Conservation (phyloP, 2,329 filamentous ascomycete genomes). For the Teratosphaeria nubilosa region DNA sequence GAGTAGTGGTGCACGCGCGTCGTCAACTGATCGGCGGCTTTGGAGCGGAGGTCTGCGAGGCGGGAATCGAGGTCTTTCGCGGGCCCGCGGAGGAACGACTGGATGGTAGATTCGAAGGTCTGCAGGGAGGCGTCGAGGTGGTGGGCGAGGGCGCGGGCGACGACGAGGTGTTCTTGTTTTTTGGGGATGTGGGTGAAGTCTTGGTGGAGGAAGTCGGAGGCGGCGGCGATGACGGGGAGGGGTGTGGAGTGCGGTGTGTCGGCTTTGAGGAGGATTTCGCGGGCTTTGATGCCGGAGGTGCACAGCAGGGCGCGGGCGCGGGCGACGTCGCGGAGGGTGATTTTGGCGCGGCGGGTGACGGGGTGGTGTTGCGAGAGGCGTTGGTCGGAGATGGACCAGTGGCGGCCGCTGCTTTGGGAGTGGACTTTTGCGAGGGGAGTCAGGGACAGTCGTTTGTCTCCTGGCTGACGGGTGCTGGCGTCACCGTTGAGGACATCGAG, state of each 20-base stretch:
- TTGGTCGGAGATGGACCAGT: conserved; percentile 51
- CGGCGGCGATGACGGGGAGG: conserved; percentile 27
- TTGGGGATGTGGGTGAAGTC: conserved; percentile 38
- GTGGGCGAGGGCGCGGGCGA: conserved; percentile 41
- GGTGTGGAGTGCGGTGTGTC: conserved; percentile 32
- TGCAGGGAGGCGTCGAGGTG: conserved; percentile 32
- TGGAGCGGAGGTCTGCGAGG: conserved; percentile 34
- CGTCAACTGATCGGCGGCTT: conserved; percentile 42
- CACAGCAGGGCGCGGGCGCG: conserved; percentile 68
- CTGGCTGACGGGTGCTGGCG: neutral
- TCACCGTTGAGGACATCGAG: conserved; percentile 1
- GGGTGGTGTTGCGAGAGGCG: conserved; percentile 24
- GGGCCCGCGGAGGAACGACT: conserved; percentile 39
- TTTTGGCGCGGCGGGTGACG: conserved; percentile 18
- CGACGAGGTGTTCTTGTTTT: conserved; percentile 44
- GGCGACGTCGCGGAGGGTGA: conserved; percentile 65
- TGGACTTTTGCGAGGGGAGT: neutral
- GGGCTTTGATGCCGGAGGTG: conserved; percentile 80
- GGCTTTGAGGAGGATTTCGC: conserved; percentile 62
- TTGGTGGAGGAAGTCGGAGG: conserved; percentile 27
- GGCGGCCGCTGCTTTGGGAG: conserved; percentile 22
- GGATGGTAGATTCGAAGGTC: conserved; percentile 38
- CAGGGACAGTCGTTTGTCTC: neutral
- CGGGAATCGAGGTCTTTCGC: conserved; percentile 35
- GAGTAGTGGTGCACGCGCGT: conserved; percentile 56